Evolutionary conservation across 2,329 filamentous ascomycete species (phyloP).

Genomic region (Alternaria tenuissima): DNA sequence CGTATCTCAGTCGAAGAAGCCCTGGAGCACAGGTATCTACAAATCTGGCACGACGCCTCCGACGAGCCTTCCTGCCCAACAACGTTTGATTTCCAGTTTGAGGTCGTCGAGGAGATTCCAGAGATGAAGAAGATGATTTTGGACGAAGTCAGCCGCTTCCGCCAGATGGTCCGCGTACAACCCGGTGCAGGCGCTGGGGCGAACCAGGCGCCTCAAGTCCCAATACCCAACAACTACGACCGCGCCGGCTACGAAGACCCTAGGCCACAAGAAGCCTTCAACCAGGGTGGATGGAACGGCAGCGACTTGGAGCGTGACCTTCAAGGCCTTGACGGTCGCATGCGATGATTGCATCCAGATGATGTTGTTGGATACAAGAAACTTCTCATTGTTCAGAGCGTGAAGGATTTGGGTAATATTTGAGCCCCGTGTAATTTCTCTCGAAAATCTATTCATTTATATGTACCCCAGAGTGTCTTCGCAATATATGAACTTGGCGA

Average conservation of each 20-base stretch:
- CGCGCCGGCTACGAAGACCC: conserved; percentile 68
- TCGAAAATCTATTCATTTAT: conserved; percentile 1
- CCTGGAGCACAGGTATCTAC: conserved; percentile 93
- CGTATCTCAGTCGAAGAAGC: conserved; percentile 95
- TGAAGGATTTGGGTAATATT: conserved; percentile 6
- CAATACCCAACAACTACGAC: conserved; percentile 69
- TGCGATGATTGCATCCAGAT: conserved; percentile 22
- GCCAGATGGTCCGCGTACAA: conserved; percentile 63
- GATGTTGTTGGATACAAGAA: conserved; percentile 17
- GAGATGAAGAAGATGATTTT: conserved; percentile 98
- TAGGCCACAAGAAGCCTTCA: conserved; percentile 65
- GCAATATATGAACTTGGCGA: background rate
- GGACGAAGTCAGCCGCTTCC: conserved; percentile 90
- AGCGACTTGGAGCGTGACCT: conserved; percentile 57
- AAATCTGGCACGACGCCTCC: conserved; percentile 97
- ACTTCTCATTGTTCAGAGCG: conserved; percentile 13
- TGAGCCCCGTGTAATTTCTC: conserved; percentile 11
- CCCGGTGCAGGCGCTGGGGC: conserved; percentile 41
- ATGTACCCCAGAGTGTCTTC: background rate
- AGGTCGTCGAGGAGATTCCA: conserved; percentile 91
- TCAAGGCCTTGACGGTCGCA: conserved; percentile 54
- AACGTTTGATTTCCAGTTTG: conserved; percentile 98
- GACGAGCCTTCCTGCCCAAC: conserved; percentile 94
- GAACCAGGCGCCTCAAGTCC: conserved; percentile 62
- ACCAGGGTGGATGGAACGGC: conserved; percentile 47